Evolutionary conservation across 176 grass and related monocot species (phyloP).

Genomic region (Alopecurus myosuroides): DNA sequence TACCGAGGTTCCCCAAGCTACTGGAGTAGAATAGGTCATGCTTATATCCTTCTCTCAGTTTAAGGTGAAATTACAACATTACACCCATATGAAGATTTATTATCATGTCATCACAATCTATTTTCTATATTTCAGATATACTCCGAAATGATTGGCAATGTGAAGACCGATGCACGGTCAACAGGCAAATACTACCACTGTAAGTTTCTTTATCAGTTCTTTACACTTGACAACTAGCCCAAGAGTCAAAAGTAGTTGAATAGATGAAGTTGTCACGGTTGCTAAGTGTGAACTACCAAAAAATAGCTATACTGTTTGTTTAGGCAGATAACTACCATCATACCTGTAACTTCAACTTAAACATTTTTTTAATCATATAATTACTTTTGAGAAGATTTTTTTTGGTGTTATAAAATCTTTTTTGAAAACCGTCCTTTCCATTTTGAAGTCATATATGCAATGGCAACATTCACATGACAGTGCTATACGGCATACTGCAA

Average conservation of each 20-base stretch:
- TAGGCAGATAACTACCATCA: background rate
- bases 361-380: background rate
- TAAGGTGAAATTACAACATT: background rate
- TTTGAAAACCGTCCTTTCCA: background rate
- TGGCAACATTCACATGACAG: too few species aligned
- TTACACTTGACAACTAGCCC: background rate
- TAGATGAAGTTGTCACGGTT: background rate
- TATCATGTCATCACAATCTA: background rate
- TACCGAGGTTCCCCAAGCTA: too few species aligned
- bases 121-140: conserved; percentile 75
- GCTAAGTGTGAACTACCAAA: background rate
- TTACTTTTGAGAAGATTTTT: background rate
- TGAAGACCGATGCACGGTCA: conserved; percentile 95
- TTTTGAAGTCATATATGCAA: background rate
- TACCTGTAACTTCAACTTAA: background rate
- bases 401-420: too few species aligned
- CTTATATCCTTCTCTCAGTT: too few species aligned
- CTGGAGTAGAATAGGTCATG: too few species aligned
- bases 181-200: conserved; percentile 99
- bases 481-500: too few species aligned
- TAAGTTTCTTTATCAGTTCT: conserved; percentile 45
- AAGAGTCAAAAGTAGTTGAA: background rate
- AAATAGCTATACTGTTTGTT: background rate
- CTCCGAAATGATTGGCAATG: conserved; percentile 99
- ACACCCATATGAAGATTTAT: background rate